Evolutionary conservation across 75 land plant genomes (phyloP), one percentile per base, ranked within the genome.

Genomic region (Pinus albicaulis): DNA sequence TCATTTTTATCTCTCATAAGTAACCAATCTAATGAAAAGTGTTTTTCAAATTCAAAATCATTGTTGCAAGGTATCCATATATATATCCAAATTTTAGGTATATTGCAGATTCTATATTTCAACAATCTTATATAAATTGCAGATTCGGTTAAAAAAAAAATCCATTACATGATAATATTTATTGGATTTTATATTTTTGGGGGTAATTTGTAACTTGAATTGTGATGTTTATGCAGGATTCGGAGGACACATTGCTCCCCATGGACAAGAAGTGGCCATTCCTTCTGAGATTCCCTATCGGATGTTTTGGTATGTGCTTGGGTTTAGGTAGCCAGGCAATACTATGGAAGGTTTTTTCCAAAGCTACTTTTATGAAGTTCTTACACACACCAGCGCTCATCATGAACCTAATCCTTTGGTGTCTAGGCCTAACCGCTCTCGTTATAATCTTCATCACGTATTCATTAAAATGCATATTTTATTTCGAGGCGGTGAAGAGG

Each of bases 251-350:
- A 44, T 78, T 95, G 25, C 89, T 92, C 3, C 98, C 98, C 0
- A 82, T 78, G 65, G 98, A 95, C 66, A 86, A 95, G 77, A 70
- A 61, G 61, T 92, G 98, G 95, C 95, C 95, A 6, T 95, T 95
- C 82, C 89, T 95, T n/a, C 95, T 95, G 15, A 83, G 98, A 14
- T 95, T 95, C 81, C 98, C 98, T 14, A 87, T 95, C 36, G 83
- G 82, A 10, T 89, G 91, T 81, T 95, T 89, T 71, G 95, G 98
- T 44, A 86, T 95, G 15, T 90, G 92, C 73, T 85, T 95, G 7
- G 98, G 98, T 26, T 87, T 95, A 0, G 81, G 92, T 59, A 95
- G 95, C 84, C 95, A 95, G 77, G 80, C 90, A 65, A 88, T 90
- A 56, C 85, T 95, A 10, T 95, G 98, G 98, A 83, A 84, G 11